Base-by-base conservation (phyloP, 306 rosid genomes). In the Dryas alaskensis region DNA sequence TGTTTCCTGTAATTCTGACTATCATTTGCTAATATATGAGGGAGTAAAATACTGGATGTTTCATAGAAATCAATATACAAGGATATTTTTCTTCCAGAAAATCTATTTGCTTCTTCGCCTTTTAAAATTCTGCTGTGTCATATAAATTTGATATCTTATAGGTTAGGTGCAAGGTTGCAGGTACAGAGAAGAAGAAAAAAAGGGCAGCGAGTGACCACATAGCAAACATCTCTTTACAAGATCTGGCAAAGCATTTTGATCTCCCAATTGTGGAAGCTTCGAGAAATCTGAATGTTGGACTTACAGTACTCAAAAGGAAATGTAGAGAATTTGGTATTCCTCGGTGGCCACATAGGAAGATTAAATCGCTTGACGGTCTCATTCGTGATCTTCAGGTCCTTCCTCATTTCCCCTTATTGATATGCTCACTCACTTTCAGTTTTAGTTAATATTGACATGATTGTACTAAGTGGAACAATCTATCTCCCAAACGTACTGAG, bases 291-390 rank as follows among this genome's bases (percentile, higher is more conserved):
- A 87, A 93, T 17, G 85, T 90, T 58, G 98, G 98, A 58, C 88
- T 93, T 49, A 89, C 98, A 44, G 97, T 86, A 71, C 96, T 93
- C 57, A 93, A 93, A 84, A 86, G 79, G 83, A 93, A 89, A 79
- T 89, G 98, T 77, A 89, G 98, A 86, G 97, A 93, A 76, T 86
- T 89, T 11, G 97, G 98, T 45, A 93, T 93, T 76, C 90, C 90
- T 44, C 93, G 98, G 68, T 93, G 98, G 96, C 98, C 97, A 51
- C 98, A 93, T 79, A 86, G 98, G 82, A 93, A 93, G 83, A 89
- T 93, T 70, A 93, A 89, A 84, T 93, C 98, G 11, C 92, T 93
- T 13, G 97, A 89, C 74, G 62, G 86, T 84, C 97, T 93, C 86
- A 93, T 92, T 68, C 89, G 78, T 55, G 92, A 86, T 85, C 97